Conservation (phyloP, 805 yeast genomes). For the Teunomyces lycoperdinae region DNA sequence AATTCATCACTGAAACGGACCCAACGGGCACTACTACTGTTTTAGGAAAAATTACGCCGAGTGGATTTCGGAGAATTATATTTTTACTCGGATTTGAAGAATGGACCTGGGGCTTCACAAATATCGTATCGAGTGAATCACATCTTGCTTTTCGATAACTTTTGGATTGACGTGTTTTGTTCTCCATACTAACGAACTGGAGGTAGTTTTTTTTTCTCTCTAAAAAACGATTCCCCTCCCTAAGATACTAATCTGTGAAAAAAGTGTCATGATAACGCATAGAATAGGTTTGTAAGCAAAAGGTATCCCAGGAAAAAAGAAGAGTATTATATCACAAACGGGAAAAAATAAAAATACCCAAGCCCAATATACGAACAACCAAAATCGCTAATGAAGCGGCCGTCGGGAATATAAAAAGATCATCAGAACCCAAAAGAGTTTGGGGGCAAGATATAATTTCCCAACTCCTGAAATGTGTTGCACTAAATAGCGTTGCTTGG, state of each 20-base stretch:
- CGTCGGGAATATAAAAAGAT: neutral
- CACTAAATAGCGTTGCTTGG: neutral
- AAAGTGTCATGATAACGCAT: neutral
- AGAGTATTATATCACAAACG: neutral
- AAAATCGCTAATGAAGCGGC: neutral
- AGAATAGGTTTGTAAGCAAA: neutral
- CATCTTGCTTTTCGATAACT: no score
- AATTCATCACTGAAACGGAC: neutral
- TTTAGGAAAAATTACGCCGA: neutral
- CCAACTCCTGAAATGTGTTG: neutral
- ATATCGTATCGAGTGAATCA: neutral
- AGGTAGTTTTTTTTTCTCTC: neutral
- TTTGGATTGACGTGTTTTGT: neutral
- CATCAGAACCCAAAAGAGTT: neutral
- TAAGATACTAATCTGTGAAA: neutral
- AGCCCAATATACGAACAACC: neutral
- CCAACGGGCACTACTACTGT: neutral
- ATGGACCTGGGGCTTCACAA: neutral
- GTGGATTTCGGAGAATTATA: neutral
- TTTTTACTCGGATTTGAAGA: neutral
- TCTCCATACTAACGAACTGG: neutral
- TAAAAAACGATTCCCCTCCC: neutral
- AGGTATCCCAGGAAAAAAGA: neutral
- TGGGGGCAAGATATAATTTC: neutral
- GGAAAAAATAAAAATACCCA: neutral